Base-by-base conservation (phyloP, 768 basidiomycete genomes). In the Suillus paluster region DNA sequence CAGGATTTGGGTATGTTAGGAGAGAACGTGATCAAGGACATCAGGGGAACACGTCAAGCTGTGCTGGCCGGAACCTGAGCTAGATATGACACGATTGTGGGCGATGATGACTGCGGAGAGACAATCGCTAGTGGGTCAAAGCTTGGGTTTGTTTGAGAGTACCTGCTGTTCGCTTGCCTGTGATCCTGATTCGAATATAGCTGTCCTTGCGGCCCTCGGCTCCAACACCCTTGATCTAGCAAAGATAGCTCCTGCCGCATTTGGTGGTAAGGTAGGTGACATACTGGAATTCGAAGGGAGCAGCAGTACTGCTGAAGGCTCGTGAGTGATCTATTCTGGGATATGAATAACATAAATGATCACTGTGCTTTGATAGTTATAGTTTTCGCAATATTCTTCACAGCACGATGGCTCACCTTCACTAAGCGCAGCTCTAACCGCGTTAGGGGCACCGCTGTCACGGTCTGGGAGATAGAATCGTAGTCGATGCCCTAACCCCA, bases 61-160 rank as follows among this genome's bases (percentile, higher is more conserved):
- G 78, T 87, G 30, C 76, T 87, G 19, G 66, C 63, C 5, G 79
- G n/a, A n/a, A n/a, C n/a, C 80, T 8, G 82, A 85, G 64, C 71
- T 74, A 4, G 83, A 85, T 14, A 74, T 89, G 66, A 89, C 87
- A 86, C 84, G 10, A 75, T 87, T 30, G 78, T 84, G 9, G 86
- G 87, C 30, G 87, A 89, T 70, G 87, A 86, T 7, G 86, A 88
- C 68, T 86, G 86, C 52, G 86, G 87, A 10, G 74, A 82, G 42
- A 87, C 86, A 8, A 84, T 87, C 62, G 77, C 82, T 10, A 74
- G 80, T 4, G 86, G 87, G 79, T 79, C 8, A 71, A 62, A 72
- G 77, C 75, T 77, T n/a, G n/a, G n/a, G n/a, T n/a, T 55, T 11
- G 46, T 48, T 36, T 59, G 27, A 6, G 30, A 44, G 52, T 60